These are phyloP conservation scores for Phaeolepiota aurea DNA, from an alignment of 768 basidiomycete genomes.

Conservation along the genomic window DNA sequence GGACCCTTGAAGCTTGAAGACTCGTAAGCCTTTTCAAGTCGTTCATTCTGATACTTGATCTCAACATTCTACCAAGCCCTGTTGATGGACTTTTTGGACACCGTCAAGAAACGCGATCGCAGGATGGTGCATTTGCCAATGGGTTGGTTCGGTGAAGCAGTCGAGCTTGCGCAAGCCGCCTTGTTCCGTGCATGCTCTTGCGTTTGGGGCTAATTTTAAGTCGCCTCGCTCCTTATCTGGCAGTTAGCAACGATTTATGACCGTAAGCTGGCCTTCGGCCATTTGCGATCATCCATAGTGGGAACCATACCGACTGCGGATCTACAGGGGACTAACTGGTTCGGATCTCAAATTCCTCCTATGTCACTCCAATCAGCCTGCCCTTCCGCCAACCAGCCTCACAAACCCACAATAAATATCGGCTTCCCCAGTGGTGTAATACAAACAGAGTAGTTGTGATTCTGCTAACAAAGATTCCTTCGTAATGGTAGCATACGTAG, in stretches of 20 bases:
- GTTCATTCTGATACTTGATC: neutral
- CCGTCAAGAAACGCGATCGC: conserved; percentile 88
- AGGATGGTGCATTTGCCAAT: conserved; percentile 88
- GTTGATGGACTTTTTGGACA: conserved; percentile 97
- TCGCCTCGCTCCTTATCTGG: conserved; percentile 33
- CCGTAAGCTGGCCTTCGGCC: conserved; percentile 82
- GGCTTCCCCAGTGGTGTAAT: no score
- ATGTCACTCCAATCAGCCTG: conserved; percentile 81
- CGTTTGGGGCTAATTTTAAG: no score
- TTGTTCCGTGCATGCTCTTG: conserved; percentile 69
- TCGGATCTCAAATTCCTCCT: conserved; percentile 86
- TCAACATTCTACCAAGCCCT: conserved; percentile 49
- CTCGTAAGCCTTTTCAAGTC: conserved; percentile 49
- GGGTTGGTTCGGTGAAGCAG: conserved; percentile 95
- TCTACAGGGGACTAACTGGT: conserved; percentile 79
- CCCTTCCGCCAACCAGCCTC: conserved; percentile 64
- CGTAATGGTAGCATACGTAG: no score
- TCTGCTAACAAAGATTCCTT: no score
- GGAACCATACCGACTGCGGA: conserved; percentile 3
- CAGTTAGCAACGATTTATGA: conserved; percentile 77
- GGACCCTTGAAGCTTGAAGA: conserved; percentile 90
- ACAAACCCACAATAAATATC: conserved; percentile 12
- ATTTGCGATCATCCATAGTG: conserved; percentile 1
- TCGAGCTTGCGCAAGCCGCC: conserved; percentile 89
- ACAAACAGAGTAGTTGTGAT: no score